A percentile compares a stretch with the other conserved stretches of the same genome.
Conservation (phyloP, 2,329 filamentous ascomycete species). For the Fusarium poae region DNA sequence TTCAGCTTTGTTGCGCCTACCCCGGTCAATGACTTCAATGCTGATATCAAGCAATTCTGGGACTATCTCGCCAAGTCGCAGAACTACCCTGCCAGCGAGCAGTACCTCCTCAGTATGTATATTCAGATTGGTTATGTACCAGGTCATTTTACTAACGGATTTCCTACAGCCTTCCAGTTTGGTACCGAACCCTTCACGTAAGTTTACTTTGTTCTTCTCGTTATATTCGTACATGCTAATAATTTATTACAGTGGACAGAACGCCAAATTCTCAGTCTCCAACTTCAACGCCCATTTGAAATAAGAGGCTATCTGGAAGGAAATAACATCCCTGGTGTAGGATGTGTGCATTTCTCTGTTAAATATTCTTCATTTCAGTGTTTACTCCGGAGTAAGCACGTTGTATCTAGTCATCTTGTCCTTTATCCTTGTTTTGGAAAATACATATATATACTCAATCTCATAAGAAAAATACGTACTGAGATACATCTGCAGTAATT, state of each 20-base stretch:
- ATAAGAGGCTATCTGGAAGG: neutral
- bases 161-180: conserved; percentile 10
- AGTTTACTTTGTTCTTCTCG: neutral
- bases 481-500: too few species aligned
- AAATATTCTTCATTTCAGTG: neutral
- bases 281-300: conserved; percentile 20
- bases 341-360: too few species aligned
- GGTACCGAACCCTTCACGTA: conserved; percentile 22
- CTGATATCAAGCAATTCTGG: conserved; percentile 26
- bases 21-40: conserved; percentile 22
- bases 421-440: neutral
- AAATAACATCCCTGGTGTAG: too few species aligned
- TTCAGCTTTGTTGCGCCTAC: conserved; percentile 18
- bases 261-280: conserved; percentile 9
- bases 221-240: neutral
- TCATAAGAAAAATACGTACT: too few species aligned
- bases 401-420: too few species aligned
- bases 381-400: neutral
- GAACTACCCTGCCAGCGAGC: conserved; percentile 2
- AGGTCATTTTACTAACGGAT: neutral
- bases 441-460: too few species aligned
- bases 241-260: neutral
- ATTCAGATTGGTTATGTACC: too few species aligned
- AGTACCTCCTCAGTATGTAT: conserved; percentile 26
- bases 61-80: conserved; percentile 12